Evolutionary conservation across 2,329 filamentous ascomycete genomes (phyloP).

Genomic region (Aspergillus fructus): DNA sequence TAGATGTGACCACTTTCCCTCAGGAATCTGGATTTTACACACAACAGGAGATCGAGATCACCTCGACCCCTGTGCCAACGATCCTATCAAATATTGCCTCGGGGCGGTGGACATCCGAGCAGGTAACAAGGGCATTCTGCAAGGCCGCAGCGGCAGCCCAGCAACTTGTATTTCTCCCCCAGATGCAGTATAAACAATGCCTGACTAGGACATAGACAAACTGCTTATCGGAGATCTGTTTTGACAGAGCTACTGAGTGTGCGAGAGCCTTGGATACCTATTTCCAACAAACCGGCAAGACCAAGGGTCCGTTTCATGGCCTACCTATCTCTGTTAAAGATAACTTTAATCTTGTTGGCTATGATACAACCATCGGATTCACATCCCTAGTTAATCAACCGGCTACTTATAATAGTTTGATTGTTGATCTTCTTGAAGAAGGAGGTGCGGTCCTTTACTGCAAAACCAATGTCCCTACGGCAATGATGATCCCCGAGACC

Average conservation of each 20-base stretch:
- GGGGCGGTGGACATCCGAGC: constrained; percentile 49
- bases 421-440: constrained; percentile 40
- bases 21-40: constrained; percentile 59
- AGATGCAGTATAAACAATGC: constrained; percentile 19
- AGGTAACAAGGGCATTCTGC: constrained; percentile 55
- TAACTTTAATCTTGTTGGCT: constrained; percentile 34
- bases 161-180: constrained; percentile 44
- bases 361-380: constrained; percentile 24
- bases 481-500: constrained; percentile 47
- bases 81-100: constrained; percentile 35
- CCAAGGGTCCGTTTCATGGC: constrained; percentile 42
- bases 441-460: constrained; percentile 45
- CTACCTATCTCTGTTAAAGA: constrained; percentile 45
- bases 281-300: constrained; percentile 39
- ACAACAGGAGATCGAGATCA: constrained; percentile 51
- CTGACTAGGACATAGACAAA: constrained; percentile 45
- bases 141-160: constrained; percentile 56
- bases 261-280: constrained; percentile 56
- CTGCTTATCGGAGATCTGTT: constrained; percentile 59
- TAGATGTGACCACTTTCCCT: constrained; percentile 59
- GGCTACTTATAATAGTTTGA: constrained; percentile 22
- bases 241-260: constrained; percentile 51
- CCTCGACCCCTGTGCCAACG: constrained; percentile 34
- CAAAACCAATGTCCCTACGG: constrained; percentile 40
- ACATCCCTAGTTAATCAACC: constrained; percentile 18